These are phyloP conservation scores for Annulohypoxylon maeteangense DNA, from an alignment of 495 filamentous ascomycete species.

Conservation along the genomic window DNA sequence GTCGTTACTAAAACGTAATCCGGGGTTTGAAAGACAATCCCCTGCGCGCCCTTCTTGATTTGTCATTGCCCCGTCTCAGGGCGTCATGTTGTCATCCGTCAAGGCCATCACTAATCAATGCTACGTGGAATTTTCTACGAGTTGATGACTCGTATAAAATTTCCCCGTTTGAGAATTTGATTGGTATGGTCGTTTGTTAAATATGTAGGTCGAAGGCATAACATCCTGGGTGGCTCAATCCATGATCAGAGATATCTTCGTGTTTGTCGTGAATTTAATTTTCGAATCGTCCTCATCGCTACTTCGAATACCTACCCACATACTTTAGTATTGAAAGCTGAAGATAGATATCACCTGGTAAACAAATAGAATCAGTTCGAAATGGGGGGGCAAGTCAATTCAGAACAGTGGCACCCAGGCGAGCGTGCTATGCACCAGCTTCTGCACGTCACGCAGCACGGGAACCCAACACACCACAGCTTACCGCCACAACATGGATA, in stretches of 20 bases:
- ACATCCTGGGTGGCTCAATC: background rate
- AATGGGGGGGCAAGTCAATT: slow-evolving; percentile 29
- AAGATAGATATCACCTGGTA: background rate
- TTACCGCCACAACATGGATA: slow-evolving; percentile 64
- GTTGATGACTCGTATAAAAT: background rate
- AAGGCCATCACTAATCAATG: background rate
- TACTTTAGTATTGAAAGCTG: background rate
- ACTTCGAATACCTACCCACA: background rate
- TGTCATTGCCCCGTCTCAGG: slow-evolving; percentile 1
- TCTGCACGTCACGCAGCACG: slow-evolving; percentile 47
- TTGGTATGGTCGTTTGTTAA: background rate
- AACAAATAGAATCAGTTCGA: background rate
- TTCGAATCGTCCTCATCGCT: background rate
- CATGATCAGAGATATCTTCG: background rate
- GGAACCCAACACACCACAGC: slow-evolving; percentile 71
- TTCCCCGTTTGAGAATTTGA: background rate
- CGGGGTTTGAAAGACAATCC: slow-evolving; percentile 36
- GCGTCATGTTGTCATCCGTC: background rate
- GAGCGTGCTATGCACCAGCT: slow-evolving; percentile 49
- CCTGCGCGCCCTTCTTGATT: slow-evolving; percentile 34
- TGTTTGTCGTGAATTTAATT: background rate
- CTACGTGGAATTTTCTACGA: background rate
- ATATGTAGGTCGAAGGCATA: background rate
- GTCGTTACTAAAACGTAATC: slow-evolving; percentile 7
- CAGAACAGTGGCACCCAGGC: slow-evolving; percentile 51